A percentile compares a stretch with the other conserved stretches of the same genome.
Evolutionary conservation across 306 rosid genomes (phyloP).

Genomic region (Cotoneaster glaucophyllus): DNA sequence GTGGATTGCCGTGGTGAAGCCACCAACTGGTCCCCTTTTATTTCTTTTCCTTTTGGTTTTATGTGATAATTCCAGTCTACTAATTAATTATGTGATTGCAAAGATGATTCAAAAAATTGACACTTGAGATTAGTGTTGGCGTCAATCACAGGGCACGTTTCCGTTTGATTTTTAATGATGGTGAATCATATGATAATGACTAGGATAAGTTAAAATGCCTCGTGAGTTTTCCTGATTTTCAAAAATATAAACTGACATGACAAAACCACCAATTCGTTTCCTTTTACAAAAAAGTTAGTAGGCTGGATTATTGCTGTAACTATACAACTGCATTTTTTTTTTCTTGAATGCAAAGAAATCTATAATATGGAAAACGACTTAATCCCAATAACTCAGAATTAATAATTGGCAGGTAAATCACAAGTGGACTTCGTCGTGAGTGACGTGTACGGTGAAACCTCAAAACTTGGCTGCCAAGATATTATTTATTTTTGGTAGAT

Average conservation of each 20-base stretch:
- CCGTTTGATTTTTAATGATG: rapidly evolving
- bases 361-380: background rate
- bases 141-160: too few relatives aligned
- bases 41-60: background rate
- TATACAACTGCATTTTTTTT: background rate
- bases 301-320: background rate
- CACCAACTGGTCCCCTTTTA: background rate
- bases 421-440: background rate
- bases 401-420: background rate
- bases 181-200: too few relatives aligned
- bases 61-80: background rate
- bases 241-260: too few relatives aligned
- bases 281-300: background rate
- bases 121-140: background rate
- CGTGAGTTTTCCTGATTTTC: too few relatives aligned
- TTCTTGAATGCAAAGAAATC: background rate
- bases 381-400: background rate
- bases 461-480: background rate
- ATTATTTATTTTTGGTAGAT: background rate
- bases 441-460: background rate
- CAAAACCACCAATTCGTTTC: too few relatives aligned
- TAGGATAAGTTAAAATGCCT: too few relatives aligned
- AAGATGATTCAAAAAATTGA: background rate
- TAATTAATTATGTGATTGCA: background rate
- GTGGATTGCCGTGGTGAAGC: too few relatives aligned